Evolutionary conservation across 768 basidiomycete genomes (phyloP).

Genomic region (Panaeolus papilionaceus): DNA sequence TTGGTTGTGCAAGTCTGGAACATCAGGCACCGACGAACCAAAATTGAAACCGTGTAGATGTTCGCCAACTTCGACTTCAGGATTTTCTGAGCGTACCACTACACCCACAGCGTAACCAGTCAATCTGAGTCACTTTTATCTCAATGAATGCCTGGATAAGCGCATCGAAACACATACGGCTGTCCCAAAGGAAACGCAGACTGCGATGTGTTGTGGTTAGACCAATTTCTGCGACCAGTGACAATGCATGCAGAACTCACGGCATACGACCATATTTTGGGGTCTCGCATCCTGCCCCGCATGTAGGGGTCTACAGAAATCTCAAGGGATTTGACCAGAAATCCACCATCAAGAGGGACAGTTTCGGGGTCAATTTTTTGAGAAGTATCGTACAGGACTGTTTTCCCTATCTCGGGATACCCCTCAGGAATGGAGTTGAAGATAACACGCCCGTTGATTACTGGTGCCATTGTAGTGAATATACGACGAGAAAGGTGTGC

Average conservation of each 20-base stretch:
- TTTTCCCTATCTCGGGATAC: constrained; percentile 51
- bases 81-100: constrained; percentile 47
- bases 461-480: constrained; percentile 32
- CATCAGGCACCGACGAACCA: not conserved
- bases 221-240: constrained; percentile 35
- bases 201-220: not conserved
- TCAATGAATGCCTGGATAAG: not conserved
- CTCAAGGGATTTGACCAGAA: constrained; percentile 57
- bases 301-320: constrained; percentile 52
- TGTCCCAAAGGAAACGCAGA: not conserved
- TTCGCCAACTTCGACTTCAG: constrained; percentile 40
- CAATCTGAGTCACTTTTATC: not conserved
- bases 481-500: not conserved
- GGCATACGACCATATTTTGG: constrained; percentile 32
- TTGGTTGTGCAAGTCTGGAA: not conserved
- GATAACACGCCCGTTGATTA: constrained; percentile 41
- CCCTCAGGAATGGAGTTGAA: constrained; percentile 42
- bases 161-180: not conserved
- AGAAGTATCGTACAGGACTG: constrained; percentile 48
- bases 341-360: constrained; percentile 49
- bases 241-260: constrained; percentile 30
- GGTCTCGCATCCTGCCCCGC: constrained; percentile 44
- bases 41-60: constrained; percentile 28
- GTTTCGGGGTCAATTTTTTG: constrained; percentile 56
- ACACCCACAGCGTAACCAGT: constrained; percentile 46